Conservation (phyloP, 306 rosid genomes). For the Castanea crenata region DNA sequence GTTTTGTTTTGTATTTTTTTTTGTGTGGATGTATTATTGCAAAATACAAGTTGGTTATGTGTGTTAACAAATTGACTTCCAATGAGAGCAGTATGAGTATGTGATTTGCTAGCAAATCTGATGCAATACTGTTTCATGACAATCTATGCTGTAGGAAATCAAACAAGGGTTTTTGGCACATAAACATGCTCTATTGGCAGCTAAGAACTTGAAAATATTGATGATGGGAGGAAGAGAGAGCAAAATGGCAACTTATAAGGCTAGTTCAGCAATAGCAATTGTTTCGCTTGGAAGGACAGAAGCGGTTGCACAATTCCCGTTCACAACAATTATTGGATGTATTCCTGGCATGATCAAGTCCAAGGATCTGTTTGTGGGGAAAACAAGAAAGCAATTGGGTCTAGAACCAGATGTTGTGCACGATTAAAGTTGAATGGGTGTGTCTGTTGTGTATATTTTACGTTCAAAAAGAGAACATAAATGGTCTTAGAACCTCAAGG, state of each 20-base stretch:
- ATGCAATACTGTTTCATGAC: constrained; percentile 12
- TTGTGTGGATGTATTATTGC: not conserved
- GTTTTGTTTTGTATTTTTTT: not conserved
- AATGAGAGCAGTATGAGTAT: not conserved
- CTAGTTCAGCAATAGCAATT: constrained; percentile 45
- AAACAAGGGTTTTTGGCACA: constrained; percentile 80
- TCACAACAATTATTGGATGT: constrained; percentile 48
- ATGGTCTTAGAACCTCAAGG: too few relatives aligned
- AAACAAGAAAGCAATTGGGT: constrained; percentile 64
- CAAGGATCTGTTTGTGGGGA: constrained; percentile 73
- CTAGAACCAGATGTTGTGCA: constrained; percentile 26
- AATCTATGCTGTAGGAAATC: constrained; percentile 50
- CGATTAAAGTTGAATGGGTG: constrained; percentile 6
- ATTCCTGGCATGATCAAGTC: constrained; percentile 67
- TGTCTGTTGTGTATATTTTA: constrained; percentile 1
- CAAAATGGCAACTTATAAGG: constrained; percentile 40
- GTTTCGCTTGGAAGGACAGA: constrained; percentile 76
- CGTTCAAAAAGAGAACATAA: not conserved
- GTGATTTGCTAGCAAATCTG: constrained; percentile 1
- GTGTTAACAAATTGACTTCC: not conserved
- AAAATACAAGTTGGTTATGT: not conserved
- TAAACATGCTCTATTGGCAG: constrained; percentile 62
- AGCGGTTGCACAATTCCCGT: constrained; percentile 65
- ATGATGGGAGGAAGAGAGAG: constrained; percentile 48
- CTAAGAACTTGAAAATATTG: constrained; percentile 55